These are phyloP conservation scores for Talaromyces nanjingensis DNA, from an alignment of 495 filamentous ascomycete species.

Conservation along the genomic window DNA sequence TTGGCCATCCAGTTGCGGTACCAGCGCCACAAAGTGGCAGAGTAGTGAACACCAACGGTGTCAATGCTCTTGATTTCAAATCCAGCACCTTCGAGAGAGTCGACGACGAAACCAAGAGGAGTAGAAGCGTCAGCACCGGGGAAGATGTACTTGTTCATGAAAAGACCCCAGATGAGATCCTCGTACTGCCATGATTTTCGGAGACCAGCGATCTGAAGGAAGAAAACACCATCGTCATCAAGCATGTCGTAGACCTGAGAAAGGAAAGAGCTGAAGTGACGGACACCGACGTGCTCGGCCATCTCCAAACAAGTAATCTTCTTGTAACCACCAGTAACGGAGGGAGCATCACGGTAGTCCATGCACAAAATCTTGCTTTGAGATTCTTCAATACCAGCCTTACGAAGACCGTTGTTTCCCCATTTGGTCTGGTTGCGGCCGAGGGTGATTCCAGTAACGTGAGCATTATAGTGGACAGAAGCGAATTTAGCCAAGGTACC, in stretches of 20 bases:
- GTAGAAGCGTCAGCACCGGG: conserved; percentile 63
- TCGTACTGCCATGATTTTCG: conserved; percentile 68
- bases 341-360: conserved; percentile 63
- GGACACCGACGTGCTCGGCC: conserved; percentile 69
- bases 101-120: conserved; percentile 57
- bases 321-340: conserved; percentile 53
- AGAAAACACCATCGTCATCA: conserved; percentile 64
- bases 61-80: conserved; percentile 61
- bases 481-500: conserved; percentile 64
- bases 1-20: conserved; percentile 99
- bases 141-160: conserved; percentile 76
- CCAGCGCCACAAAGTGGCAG: conserved; percentile 95
- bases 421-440: conserved; percentile 67
- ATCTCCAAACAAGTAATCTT: conserved; percentile 73
- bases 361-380: conserved; percentile 60
- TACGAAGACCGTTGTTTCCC: conserved; percentile 60
- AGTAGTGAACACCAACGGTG: conserved; percentile 94
- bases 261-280: conserved; percentile 54
- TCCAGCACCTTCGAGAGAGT: conserved; percentile 58
- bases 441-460: conserved; percentile 60
- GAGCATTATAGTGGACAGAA: conserved; percentile 54
- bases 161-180: conserved; percentile 67
- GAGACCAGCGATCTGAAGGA: conserved; percentile 64
- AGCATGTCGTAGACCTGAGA: conserved; percentile 63
- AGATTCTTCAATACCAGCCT: conserved; percentile 49